Evolutionary conservation across 129 eudicot species (phyloP), one percentile per base, ranked within the genome.

Genomic region (Ambrosia artemisiifolia): DNA sequence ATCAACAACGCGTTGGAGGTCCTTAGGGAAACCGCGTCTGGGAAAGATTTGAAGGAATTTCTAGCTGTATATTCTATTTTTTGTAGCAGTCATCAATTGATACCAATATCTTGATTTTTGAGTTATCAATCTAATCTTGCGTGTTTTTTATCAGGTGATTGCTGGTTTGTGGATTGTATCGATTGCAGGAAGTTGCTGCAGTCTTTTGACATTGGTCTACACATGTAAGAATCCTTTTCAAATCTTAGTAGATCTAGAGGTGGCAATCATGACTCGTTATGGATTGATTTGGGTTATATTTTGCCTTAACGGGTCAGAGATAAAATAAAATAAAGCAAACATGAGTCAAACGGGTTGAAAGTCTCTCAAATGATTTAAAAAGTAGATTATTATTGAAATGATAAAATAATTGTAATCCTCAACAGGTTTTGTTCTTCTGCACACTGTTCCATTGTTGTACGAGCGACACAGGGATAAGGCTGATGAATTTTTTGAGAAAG

Each of bases 111-210:
- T 24, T 63, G 14, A 54, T 18, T 70, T 49, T 65, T 4, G 46
- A 24, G 7, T 68, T 71, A 19, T 19, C 38, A 51, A 75, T 77
- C 11, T 3, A 30, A 44, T 80, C 0, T 33, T 36, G 48, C 67
- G 40, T 67, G 36, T 19, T 63, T 70, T 18, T 63, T 60, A 11
- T 78, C 88, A 89, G 98, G 88, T 83, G 43, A 82, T 87, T 50
- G 98, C 90, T 73, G 80, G 90, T 65, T 78, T 92, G 82, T 92
- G 96, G 98, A 62, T 89, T 57, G 44, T 92, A 19, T 92, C 98
- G 4, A 24, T 82, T 57, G 74, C 91, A 12, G 98, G 98, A 69
- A 81, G 83, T 51, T 81, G 86, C 67, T 81, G 86, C 53, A 85
- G 65, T 81, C 85, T 87, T 81, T 73, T 92, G 73, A 92, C 94